A percentile compares a stretch with the other conserved stretches of the same genome.
phyloP scores from a whole-genome alignment of 805 yeast genomes.

The Metschnikowia anglica region DNA sequence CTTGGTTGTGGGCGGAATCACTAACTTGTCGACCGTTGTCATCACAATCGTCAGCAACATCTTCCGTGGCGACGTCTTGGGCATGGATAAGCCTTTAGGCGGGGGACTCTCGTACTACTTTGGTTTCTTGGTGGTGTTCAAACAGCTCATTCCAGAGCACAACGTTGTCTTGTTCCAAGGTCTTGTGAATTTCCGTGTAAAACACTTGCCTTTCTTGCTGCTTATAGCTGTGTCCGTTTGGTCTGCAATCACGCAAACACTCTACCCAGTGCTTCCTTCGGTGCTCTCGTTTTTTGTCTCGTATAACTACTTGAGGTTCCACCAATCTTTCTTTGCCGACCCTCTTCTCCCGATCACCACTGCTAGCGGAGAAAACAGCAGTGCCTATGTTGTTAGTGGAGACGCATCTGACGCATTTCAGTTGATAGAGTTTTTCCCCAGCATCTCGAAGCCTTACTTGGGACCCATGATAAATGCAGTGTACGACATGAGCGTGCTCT shows the following conservation, averaged over 20 bases:
- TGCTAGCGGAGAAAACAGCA: slow-evolving; percentile 27
- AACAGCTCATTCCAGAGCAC: slow-evolving; percentile 59
- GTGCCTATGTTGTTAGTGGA: slow-evolving; percentile 50
- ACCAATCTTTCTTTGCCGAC: slow-evolving; percentile 56
- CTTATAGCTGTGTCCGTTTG: slow-evolving; percentile 33
- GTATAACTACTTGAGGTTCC: slow-evolving; percentile 79
- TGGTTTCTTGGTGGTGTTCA: slow-evolving; percentile 56
- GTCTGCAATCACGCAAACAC: slow-evolving; percentile 34
- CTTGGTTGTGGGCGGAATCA: slow-evolving; percentile 51
- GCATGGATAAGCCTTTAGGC: slow-evolving; percentile 47
- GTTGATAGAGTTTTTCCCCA: slow-evolving; percentile 82
- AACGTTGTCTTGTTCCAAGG: slow-evolving; percentile 50
- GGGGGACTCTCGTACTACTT: slow-evolving; percentile 53
- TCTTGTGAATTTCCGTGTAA: slow-evolving; percentile 49
- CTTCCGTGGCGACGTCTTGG: slow-evolving; percentile 32
- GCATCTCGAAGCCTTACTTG: slow-evolving; percentile 49
- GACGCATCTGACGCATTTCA: slow-evolving; percentile 91
- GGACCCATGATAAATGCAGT: slow-evolving; percentile 46
- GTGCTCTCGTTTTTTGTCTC: slow-evolving; percentile 60
- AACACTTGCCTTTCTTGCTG: slow-evolving; percentile 57
- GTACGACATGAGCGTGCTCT: slow-evolving; percentile 36
- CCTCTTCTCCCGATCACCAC: slow-evolving; percentile 52
- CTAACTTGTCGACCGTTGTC: slow-evolving; percentile 54
- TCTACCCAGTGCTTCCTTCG: slow-evolving; percentile 57
- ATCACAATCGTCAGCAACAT: slow-evolving; percentile 40